Base-by-base conservation (phyloP, 2,329 filamentous ascomycete genomes). In the Ceratocystis diversiconidia region DNA sequence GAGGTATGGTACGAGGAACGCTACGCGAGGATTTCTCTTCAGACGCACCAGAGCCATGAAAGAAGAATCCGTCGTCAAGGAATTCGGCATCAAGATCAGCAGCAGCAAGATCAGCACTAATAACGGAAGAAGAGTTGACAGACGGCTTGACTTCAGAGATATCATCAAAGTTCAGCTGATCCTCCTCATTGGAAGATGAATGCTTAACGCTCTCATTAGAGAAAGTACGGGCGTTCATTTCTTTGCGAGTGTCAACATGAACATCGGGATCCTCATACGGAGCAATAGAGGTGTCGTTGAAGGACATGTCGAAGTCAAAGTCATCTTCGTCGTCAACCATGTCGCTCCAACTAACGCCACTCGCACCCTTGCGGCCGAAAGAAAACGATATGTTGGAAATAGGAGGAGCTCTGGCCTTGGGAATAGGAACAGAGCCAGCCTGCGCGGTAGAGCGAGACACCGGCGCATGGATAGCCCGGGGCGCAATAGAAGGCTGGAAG, bases 281-380 rank as follows among this genome's bases (percentile, higher is more conserved):
- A 32, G 59, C 57, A 32, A 50, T 60, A 15, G 61, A 46, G 30
- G 52, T 43, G 43, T 65, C 63, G 5, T 36, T 60, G 22, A 65
- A 65, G 4, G 63, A 65, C 63, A 65, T 67, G 64, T 71, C 70
- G 50, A 72, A 69, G 71, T 87, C 82, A 70, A 89, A 83, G 69
- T 88, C 85, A 69, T 88, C 86, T 59, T 80, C 78, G 64, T 97
- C 92, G 67, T 97, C 92, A 87, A 91, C 96, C 75, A 97, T 85
- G 74, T 99, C 94, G 72, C 92, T 96, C 94, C 94, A 99, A 79
- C 94, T 97, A 86, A 97, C 97, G 66, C 94, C 96, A 61, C 95
- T 89, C 61, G 82, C 79, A 59, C 92, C 88, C 69, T 85, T 83
- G 73, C 85, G 85, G 63, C 89, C 89, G 73, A 95, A 92, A 62